Conservation (phyloP, 768 basidiomycete genomes). For the Collybiopsis luxurians region DNA sequence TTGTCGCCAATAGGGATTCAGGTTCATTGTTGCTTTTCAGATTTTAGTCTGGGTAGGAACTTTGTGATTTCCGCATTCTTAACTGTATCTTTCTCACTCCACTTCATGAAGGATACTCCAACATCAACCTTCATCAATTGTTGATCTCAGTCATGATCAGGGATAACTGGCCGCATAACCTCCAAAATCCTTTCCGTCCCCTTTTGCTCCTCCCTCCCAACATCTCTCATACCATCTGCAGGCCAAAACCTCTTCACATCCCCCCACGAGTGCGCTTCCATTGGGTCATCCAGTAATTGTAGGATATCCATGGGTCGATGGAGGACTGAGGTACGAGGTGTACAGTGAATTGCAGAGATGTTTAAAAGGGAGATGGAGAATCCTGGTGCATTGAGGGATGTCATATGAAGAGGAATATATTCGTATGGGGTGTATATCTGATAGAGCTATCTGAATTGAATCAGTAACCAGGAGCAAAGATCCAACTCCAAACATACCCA, state of each 20-base stretch:
- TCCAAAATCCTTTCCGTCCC: background rate
- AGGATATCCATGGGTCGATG: constrained; percentile 19
- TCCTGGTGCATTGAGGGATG: constrained; percentile 59
- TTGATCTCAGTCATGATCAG: too few species aligned
- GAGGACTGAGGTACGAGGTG: background rate
- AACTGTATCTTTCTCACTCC: too few species aligned
- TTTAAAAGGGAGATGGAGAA: constrained; percentile 54
- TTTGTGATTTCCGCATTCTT: too few species aligned
- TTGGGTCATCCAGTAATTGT: constrained; percentile 39
- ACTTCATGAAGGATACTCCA: too few species aligned
- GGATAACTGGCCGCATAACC: background rate
- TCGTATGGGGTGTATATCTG: constrained; percentile 32
- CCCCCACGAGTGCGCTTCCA: constrained; percentile 40
- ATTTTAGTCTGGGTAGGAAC: too few species aligned
- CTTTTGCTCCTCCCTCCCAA: background rate
- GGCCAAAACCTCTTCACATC: constrained; percentile 31
- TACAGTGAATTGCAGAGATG: constrained; percentile 27
- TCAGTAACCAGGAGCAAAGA: background rate
- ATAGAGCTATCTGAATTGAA: constrained; percentile 20
- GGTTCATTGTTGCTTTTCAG: too few species aligned
- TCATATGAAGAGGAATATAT: constrained; percentile 54
- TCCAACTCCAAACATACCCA: constrained; percentile 33
- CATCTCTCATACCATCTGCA: background rate
- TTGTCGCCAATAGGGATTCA: constrained; percentile 1
- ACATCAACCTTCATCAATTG: background rate